Evolutionary conservation across 139 green algal genomes (phyloP), one percentile per base, ranked within the genome.

Genomic region (Deuterostichococcus epilithicus): DNA sequence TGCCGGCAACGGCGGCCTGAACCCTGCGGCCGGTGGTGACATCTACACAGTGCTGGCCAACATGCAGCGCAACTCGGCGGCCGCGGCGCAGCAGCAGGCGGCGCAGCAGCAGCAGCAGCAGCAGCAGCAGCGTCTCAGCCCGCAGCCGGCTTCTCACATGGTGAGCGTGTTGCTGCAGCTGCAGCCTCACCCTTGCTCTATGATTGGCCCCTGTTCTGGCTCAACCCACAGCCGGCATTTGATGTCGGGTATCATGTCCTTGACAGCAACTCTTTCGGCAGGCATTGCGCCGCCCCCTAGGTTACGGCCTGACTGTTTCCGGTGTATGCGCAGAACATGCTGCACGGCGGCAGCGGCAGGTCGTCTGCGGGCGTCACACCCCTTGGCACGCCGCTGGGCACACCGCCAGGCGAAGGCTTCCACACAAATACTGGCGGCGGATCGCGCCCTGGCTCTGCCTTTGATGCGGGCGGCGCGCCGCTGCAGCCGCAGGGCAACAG

Each of bases 41-140:
- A 63, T 63, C 52, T 63, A 63, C 52, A 63, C 52, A 5, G 52
- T 63, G 52, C 52, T 63, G 52, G 52, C 52, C 52, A 63, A 63
- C 52, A 63, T 63, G 52, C 52, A 63, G 52, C 52, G 52, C 52
- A 63, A 63, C 52, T 63, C 52, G 52, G 18, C 28, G 52, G 26
- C 52, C 28, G 52, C 52, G 10, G 18, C 26, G 52, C 52, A 63
- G 52, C 42, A 52, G 42, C 42, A 52, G 42, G 8, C 8, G 42
- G 18, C 26, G 52, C 52, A 63, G 52, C 52, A n/a, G n/a, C 52
- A 63, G 52, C 52, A 63, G 52, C 42, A 52, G 42, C 42, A 52
- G 42, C 42, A 52, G 42, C 52, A 63, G 52, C 52, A 63, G 52
- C 52, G 52, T 20, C 3, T 5, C 52, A 63, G 52, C 18, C 52